These are phyloP conservation scores for Excoecaria cochinchinensis DNA, from an alignment of 345 rosid species.

Conservation along the genomic window DNA sequence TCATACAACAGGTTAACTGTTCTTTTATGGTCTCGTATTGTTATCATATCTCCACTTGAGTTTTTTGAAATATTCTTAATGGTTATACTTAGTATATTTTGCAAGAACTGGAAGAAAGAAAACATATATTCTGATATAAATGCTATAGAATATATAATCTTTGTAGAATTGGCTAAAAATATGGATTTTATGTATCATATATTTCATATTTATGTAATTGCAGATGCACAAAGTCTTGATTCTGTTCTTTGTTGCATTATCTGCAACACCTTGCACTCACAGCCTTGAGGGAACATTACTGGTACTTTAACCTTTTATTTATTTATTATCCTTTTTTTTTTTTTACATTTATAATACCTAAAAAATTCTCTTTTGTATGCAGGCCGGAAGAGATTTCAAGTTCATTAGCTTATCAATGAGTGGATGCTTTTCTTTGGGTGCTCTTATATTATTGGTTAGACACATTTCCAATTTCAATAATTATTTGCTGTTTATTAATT, in stretches of 20 bases:
- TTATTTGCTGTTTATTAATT: no score
- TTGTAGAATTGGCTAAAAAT: neutral
- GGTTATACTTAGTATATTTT: neutral
- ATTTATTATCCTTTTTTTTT: neutral
- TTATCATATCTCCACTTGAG: no score
- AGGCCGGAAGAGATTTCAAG: constrained; percentile 84
- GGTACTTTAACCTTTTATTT: constrained; percentile 37
- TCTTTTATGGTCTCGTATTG: no score
- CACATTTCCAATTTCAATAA: neutral
- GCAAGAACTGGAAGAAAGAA: neutral
- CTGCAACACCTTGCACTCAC: constrained; percentile 61
- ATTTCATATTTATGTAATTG: constrained; percentile 15
- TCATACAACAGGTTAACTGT: constrained; percentile 54
- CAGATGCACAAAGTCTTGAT: constrained; percentile 88
- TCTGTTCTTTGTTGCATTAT: constrained; percentile 61
- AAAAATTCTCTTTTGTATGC: constrained; percentile 1
- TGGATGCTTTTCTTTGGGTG: constrained; percentile 62
- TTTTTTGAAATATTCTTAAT: no score
- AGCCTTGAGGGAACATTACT: constrained; percentile 84
- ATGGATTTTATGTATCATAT: neutral
- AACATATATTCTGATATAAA: neutral
- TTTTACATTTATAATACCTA: neutral
- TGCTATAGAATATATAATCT: no score
- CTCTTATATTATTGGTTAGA: constrained; percentile 20
- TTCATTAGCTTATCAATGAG: constrained; percentile 65